Evolutionary conservation across 2,329 filamentous ascomycete species (phyloP), one percentile per base, ranked within the genome.

Genomic region (Apiospora hydei): DNA sequence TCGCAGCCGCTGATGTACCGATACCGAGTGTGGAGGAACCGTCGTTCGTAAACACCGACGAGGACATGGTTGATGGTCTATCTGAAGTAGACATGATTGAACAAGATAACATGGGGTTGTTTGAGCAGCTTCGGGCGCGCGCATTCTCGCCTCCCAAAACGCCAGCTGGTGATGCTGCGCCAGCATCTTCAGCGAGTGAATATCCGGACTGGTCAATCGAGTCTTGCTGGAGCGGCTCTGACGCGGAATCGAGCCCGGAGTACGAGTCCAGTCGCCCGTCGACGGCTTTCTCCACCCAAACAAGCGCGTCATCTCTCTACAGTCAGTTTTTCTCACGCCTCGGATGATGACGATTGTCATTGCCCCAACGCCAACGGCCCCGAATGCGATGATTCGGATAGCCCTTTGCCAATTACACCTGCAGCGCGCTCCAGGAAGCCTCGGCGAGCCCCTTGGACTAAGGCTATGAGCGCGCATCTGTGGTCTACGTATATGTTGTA

Each of bases 401-500:
- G 75, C 34, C 34, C 57, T 21, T 21, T 64, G 34, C 34, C 57
- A 14, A 34, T 6, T 64, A 18, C 57, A n/a, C 57, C 57, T 16
- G 57, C 30, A 11, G 41, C 57, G 57, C 57, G 57, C 34, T 64
- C 57, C 21, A 64, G 57, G n/a, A 83, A 82, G 71, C 77, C 81
- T 46, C 83, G 88, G 72, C 89, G 87, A 78, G 88, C 88, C 0
- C 86, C 85, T 0, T 92, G 91, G 91, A 91, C 90, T 5, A 88
- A 87, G 73, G 86, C 88, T 24, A 92, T 92, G 89, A 90, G 85
- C 81, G 83, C 88, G 16, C 91, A 93, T 76, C 81, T 93, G 13
- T 93, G 91, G 91, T 85, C 88, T 6, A 91, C 88, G 0, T 93
- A 92, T 77, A 82, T 88, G 72, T 82, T 90, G 70, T 93, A 92